Evolutionary conservation across 2,329 filamentous ascomycete species (phyloP).

Genomic region (Orbilia blumenaviensis): DNA sequence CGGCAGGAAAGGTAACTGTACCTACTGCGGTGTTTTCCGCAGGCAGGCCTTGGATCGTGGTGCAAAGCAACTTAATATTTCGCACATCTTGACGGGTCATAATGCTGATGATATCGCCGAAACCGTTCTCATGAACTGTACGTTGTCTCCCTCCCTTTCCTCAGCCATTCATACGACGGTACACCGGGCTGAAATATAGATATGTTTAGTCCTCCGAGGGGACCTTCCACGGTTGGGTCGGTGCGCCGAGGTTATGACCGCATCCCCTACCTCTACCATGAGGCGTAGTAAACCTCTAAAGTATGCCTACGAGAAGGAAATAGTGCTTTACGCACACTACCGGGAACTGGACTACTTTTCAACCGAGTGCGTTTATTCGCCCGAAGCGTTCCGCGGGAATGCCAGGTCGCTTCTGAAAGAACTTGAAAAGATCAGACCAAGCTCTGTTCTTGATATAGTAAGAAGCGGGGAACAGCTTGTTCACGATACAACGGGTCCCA

Average conservation of each 20-base stretch:
- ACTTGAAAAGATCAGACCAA: conserved; percentile 88
- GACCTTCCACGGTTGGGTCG: conserved; percentile 87
- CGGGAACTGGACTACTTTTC: conserved; percentile 98
- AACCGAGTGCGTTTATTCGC: conserved; percentile 97
- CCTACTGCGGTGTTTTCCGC: conserved; percentile 96
- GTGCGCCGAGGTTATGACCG: conserved; percentile 89
- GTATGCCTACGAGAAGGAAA: conserved; percentile 99
- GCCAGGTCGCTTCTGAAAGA: conserved; percentile 94
- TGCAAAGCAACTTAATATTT: conserved; percentile 84
- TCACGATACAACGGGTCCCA: conserved; percentile 73
- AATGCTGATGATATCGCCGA: conserved; percentile 98
- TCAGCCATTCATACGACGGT: neutral
- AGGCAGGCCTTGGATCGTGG: conserved; percentile 93
- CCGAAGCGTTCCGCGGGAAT: conserved; percentile 93
- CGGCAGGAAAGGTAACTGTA: conserved; percentile 98
- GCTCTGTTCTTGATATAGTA: conserved; percentile 93
- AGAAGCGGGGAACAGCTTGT: conserved; percentile 97
- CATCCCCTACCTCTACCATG: conserved; percentile 79
- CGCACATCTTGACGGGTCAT: conserved; percentile 95
- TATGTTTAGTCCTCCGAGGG: conserved; percentile 75
- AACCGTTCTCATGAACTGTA: conserved; percentile 91
- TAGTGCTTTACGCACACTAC: conserved; percentile 96
- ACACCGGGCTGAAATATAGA: neutral
- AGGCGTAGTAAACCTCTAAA: conserved; percentile 96
- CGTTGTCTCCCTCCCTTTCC: neutral